Evolutionary conservation across 495 filamentous ascomycete genomes (phyloP), one percentile per base, ranked within the genome.

Genomic region (Penicillium lividum): DNA sequence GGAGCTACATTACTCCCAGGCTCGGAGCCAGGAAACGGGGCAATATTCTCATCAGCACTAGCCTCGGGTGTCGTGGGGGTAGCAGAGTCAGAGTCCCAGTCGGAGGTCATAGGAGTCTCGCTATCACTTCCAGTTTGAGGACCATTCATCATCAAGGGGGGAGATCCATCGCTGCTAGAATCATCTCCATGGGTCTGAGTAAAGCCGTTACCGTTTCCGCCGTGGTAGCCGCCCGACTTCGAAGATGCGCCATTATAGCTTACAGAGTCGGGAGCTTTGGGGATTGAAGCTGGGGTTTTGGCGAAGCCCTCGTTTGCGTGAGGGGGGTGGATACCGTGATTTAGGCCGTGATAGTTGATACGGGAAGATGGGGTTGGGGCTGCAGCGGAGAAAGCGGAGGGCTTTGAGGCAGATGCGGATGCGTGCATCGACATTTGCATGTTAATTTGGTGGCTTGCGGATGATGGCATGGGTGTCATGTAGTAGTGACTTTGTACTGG

Each of bases 1-100:
- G 64, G 67, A 0, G 67, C 64, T 11, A 69, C 33, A 9, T 31
- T 40, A 4, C 27, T 6, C 22, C 31, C 50, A 36, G 18, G 50
- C 30, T 4, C 16, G 13, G 30, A 40, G 33, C n/a, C 10, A 22
- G 25, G 47, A 15, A 34, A 33, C 27, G 47, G 47, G 5, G 47
- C 30, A 15, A 50, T 7, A 16, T 50, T 16, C 28, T 33, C 28
- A 16, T 50, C 15, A 7, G 18, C 27, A 28, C 7, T 3, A 22
- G 38, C 53, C 22, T 36, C 33, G 10, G 33, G 33, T 9, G 33
- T 36, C 10, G 33, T 36, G 8, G 33, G 33, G 13, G 33, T 36
- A 36, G 33, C 30, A 7, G 30, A 33, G 8, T 4, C 8, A 0
- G 30, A 22, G 22, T 22, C 22, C 22, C 1, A 1, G 22, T 22